Evolutionary conservation across 164 flowering plant species (phyloP), one percentile per base, ranked within the genome.

Genomic region (Vitis riparia): DNA sequence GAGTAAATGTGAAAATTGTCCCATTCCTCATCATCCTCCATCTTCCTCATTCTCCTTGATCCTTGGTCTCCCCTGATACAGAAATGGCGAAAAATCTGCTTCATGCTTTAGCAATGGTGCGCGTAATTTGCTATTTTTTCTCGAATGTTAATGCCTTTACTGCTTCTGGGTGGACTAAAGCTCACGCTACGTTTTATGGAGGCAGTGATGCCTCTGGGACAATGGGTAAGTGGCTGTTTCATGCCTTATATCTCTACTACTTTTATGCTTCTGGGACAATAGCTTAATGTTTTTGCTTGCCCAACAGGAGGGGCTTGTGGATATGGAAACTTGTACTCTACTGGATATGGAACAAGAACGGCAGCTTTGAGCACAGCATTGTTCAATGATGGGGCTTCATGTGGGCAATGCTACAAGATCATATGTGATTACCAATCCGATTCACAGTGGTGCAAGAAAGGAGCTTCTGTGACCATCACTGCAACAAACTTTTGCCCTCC

Each of bases 401-500:
- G 98, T 63, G 98, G 98, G 32, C 85, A 90, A 68, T 92, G 98
- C 79, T 92, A 73, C 73, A 77, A 67, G 76, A 85, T 94, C 51
- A 79, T 80, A 0, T 94, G 98, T 63, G 97, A 90, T 58, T 82
- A 75, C 52, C 48, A 75, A 2, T 4, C 80, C 0, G 92, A 91
- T 56, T 59, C 87, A 0, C 72, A 32, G 47, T 94, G 98, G 97
- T 94, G 98, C 75, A 70, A 50, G 13, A 81, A 73, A 68, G 97
- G 97, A 17, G 68, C 37, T 5, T 88, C 92, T 5, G 80, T 94
- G 10, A 94, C 93, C 52, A 68, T 94, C 15, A 92, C 97, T 12
- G 97, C 97, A 3, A 94, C 98, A 44, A 94, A 94, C 73, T 92
- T 89, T 65, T 94, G 97, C 77, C 98, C 98, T 59, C 94, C 97